These are phyloP conservation scores for Alloteropsis angusta DNA, from an alignment of 202 grass and related monocot genomes.

Conservation along the genomic window DNA sequence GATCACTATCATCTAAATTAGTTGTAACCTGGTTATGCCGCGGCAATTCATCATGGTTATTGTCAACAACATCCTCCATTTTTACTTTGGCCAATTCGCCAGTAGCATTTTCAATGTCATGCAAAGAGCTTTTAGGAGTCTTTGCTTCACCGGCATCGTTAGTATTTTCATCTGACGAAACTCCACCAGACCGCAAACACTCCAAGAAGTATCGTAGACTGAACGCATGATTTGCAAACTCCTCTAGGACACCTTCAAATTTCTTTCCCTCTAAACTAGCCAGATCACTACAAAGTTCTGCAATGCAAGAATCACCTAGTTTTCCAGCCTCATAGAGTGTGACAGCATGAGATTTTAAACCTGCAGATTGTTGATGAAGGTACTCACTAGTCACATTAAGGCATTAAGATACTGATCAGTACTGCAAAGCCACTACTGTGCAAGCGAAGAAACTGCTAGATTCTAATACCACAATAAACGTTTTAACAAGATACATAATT, in stretches of 20 bases:
- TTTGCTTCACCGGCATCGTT: constrained; percentile 29
- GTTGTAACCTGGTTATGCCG: not conserved
- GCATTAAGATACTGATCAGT: constrained; percentile 1
- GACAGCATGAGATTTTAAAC: constrained; percentile 96
- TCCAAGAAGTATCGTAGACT: constrained; percentile 82
- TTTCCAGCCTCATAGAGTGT: constrained; percentile 99
- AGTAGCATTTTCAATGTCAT: constrained; percentile 35
- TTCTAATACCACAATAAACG: not conserved
- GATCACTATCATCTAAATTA: constrained; percentile 31
- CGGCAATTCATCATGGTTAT: constrained; percentile 14
- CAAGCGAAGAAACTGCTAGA: constrained; percentile 16
- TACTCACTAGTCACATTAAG: not conserved
- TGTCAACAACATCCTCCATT: constrained; percentile 17
- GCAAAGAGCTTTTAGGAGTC: constrained; percentile 15
- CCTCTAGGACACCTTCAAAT: constrained; percentile 93
- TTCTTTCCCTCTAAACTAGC: constrained; percentile 90
- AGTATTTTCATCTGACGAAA: constrained; percentile 31
- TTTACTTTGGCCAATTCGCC: constrained; percentile 26
- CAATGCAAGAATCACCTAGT: constrained; percentile 85
- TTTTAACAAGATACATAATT: not conserved
- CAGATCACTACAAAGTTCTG: constrained; percentile 79
- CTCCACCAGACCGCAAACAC: constrained; percentile 79
- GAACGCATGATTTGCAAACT: constrained; percentile 95
- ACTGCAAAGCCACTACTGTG: not conserved
- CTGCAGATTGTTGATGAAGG: constrained; percentile 41